Evolutionary conservation across 441 rosid genomes (phyloP).

Genomic region (Pelargonium australe): DNA sequence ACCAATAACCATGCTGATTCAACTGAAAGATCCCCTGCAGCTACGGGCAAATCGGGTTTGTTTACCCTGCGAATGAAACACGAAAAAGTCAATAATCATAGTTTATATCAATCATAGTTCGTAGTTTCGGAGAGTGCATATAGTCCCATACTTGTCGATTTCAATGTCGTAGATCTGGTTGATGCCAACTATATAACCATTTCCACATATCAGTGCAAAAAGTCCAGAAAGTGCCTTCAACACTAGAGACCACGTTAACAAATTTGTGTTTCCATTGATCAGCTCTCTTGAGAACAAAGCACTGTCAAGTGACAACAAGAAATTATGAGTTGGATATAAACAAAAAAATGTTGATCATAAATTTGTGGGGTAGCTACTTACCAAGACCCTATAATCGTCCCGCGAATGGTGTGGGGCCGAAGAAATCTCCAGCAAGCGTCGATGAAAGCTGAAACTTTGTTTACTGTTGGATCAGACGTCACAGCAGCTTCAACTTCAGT

Average conservation of each 20-base stretch:
- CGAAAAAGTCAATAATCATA: not conserved
- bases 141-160: slow-evolving; percentile 69
- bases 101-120: not conserved
- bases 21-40: slow-evolving; percentile 91
- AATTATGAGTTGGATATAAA: slow-evolving; percentile 6
- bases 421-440: slow-evolving; percentile 94
- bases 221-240: slow-evolving; percentile 76
- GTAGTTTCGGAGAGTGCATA: not conserved
- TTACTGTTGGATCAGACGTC: slow-evolving; percentile 48
- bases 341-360: slow-evolving; percentile 10
- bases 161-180: slow-evolving; percentile 91
- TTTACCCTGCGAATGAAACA: slow-evolving; percentile 66
- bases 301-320: slow-evolving; percentile 35
- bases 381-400: slow-evolving; percentile 82
- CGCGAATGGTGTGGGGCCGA: slow-evolving; percentile 91
- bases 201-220: slow-evolving; percentile 80
- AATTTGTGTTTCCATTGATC: slow-evolving; percentile 57
- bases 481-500: slow-evolving; percentile 66
- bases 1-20: slow-evolving; percentile 85
- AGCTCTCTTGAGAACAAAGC: slow-evolving; percentile 82
- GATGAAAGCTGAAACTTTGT: slow-evolving; percentile 45
- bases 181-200: slow-evolving; percentile 95
- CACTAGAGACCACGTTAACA: slow-evolving; percentile 72
- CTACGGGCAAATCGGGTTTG: slow-evolving; percentile 91
- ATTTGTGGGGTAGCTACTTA: slow-evolving; percentile 26